A percentile compares a stretch with the other conserved stretches of the same genome.
These are phyloP conservation scores for Syncephalastrum contaminatum DNA, from an alignment of 371 early-diverging fungal genomes.

Conservation along the genomic window DNA sequence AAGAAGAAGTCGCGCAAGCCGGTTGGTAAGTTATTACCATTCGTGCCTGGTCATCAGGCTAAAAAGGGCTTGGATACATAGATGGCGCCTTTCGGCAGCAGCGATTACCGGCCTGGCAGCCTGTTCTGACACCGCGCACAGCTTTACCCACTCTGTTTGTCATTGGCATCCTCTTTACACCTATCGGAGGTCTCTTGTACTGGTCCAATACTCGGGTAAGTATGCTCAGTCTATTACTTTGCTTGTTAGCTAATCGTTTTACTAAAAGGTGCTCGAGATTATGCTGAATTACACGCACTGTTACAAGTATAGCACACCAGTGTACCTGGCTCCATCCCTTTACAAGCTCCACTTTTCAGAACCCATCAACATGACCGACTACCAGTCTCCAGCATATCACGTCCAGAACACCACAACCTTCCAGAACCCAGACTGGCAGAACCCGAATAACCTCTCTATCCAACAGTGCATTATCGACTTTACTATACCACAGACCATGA, in stretches of 20 bases:
- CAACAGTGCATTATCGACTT: constrained; percentile 79
- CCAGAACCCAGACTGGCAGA: constrained; percentile 29
- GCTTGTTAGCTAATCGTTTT: not conserved
- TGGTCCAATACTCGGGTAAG: constrained; percentile 73
- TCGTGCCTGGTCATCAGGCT: too few relatives aligned
- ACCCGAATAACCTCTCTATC: constrained; percentile 41
- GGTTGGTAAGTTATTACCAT: too few relatives aligned
- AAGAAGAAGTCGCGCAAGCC: too few relatives aligned
- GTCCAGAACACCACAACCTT: constrained; percentile 30
- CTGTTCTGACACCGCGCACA: constrained; percentile 92
- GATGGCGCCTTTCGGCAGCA: constrained; percentile 98
- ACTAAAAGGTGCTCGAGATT: constrained; percentile 69
- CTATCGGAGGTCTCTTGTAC: constrained; percentile 82
- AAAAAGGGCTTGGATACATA: constrained; percentile 18
- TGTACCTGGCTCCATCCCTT: constrained; percentile 26
- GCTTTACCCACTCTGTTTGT: constrained; percentile 91
- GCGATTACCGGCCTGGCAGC: constrained; percentile 97
- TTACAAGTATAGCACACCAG: constrained; percentile 35
- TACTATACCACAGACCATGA: constrained; percentile 64
- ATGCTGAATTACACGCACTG: constrained; percentile 93
- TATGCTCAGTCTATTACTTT: not conserved
- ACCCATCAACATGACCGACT: constrained; percentile 8
- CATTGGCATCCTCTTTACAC: constrained; percentile 90
- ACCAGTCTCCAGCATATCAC: constrained; percentile 33
- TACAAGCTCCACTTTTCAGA: constrained; percentile 25